phyloP scores from a whole-genome alignment of 345 rosid species.

The Moricandia arvensis region DNA sequence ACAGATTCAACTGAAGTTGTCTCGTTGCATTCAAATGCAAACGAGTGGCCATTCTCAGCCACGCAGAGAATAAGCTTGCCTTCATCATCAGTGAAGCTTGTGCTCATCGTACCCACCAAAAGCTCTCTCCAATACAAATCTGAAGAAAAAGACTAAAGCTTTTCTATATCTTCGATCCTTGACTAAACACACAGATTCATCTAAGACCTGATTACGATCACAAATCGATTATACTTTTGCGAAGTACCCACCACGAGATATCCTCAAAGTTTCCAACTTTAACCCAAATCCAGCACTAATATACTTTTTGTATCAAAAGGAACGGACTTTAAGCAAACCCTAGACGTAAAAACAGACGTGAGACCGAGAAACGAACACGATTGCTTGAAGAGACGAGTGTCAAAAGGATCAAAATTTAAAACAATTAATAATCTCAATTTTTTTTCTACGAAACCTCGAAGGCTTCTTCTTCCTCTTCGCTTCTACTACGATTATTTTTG shows the following conservation, averaged over 20 bases:
- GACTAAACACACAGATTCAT: slow-evolving; percentile 32
- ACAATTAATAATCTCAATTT: slow-evolving; percentile 7
- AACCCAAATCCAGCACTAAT: slow-evolving; percentile 15
- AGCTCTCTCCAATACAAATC: neutral
- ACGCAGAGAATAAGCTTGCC: slow-evolving; percentile 80
- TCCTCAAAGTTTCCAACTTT: slow-evolving; percentile 28
- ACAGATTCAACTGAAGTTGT: slow-evolving; percentile 68
- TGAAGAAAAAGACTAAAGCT: neutral
- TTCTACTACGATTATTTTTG: neutral
- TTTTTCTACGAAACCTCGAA: slow-evolving; percentile 9
- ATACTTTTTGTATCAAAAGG: neutral
- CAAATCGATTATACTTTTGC: neutral
- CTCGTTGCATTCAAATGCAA: slow-evolving; percentile 63
- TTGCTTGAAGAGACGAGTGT: slow-evolving; percentile 58
- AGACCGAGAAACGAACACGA: slow-evolving; percentile 39
- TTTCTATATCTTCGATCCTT: slow-evolving; percentile 16
- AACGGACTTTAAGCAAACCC: slow-evolving; percentile 21
- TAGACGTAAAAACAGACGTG: slow-evolving; percentile 40
- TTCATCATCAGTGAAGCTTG: slow-evolving; percentile 49
- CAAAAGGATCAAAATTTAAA: slow-evolving; percentile 17
- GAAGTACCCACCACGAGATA: slow-evolving; percentile 22
- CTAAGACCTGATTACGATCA: slow-evolving; percentile 25
- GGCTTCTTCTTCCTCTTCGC: slow-evolving; percentile 1
- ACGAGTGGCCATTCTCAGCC: slow-evolving; percentile 87
- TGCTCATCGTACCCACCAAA: slow-evolving; percentile 59